Percentiles rank a stretch among this genome's conserved stretches.
Conservation (phyloP, 164 flowering plant genomes). For the Chloranthus sessilifolius region DNA sequence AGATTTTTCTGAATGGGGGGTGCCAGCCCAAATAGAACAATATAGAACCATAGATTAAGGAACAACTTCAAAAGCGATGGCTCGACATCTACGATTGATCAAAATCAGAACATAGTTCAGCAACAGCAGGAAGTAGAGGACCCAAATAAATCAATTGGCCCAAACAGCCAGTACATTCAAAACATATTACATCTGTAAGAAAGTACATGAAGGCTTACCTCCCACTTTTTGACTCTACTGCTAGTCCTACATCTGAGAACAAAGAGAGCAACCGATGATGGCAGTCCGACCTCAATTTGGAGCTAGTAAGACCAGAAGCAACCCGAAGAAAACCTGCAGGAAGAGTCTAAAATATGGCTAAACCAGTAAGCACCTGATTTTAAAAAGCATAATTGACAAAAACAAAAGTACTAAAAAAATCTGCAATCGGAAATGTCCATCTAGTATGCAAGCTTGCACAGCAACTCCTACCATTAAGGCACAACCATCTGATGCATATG, state of each 20-base stretch:
- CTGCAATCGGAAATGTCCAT: too few species aligned
- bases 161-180: too few species aligned
- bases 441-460: too few species aligned
- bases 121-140: conserved; percentile 98
- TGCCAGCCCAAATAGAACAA: conserved; percentile 97
- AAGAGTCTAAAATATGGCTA: conserved; percentile 81
- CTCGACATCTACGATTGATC: conserved; percentile 69
- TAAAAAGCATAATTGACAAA: too few species aligned
- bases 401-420: too few species aligned
- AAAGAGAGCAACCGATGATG: conserved; percentile 89
- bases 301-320: conserved; percentile 58
- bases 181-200: too few species aligned
- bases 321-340: conserved; percentile 94
- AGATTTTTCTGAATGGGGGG: conserved; percentile 80
- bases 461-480: too few species aligned
- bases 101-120: conserved; percentile 97
- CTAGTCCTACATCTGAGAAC: conserved; percentile 97
- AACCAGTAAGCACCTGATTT: conserved; percentile 49
- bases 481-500: too few species aligned
- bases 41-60: conserved; percentile 96
- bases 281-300: conserved; percentile 78
- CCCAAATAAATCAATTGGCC: too few species aligned
- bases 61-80: conserved; percentile 93
- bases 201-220: too few species aligned
- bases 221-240: conserved; percentile 94